A percentile compares a stretch with the other conserved stretches of the same genome.
These are phyloP conservation scores for Colletotrichum echinochloae DNA, from an alignment of 2,329 filamentous ascomycete species.

Conservation along the genomic window DNA sequence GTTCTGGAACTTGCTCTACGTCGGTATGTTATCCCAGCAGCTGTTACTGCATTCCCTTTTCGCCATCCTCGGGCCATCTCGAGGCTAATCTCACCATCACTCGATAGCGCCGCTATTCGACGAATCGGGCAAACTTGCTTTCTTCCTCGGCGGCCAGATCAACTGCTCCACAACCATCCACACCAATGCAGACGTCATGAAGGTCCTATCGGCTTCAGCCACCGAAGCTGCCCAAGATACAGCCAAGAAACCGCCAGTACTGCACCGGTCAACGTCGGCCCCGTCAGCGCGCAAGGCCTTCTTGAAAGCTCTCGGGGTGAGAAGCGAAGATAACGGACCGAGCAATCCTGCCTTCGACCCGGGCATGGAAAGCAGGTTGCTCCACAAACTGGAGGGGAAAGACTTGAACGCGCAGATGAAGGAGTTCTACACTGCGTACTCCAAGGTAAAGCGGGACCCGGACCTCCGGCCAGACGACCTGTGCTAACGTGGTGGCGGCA, in stretches of 20 bases:
- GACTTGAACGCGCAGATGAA: constrained; percentile 45
- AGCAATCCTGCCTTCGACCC: constrained; percentile 15
- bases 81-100: neutral
- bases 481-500: neutral
- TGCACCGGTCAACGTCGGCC: constrained; percentile 8
- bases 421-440: constrained; percentile 47
- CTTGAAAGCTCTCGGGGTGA: constrained; percentile 26
- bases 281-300: constrained; percentile 32
- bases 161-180: constrained; percentile 65
- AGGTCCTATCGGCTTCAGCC: constrained; percentile 49
- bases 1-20: constrained; percentile 69
- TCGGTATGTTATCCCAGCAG: constrained; percentile 51
- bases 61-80: no score
- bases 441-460: constrained; percentile 42
- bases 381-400: constrained; percentile 45
- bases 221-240: neutral
- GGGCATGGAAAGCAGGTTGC: constrained; percentile 45
- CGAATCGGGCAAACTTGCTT: constrained; percentile 56
- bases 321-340: neutral
- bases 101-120: constrained; percentile 56
- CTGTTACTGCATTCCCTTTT: no score
- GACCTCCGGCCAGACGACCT: no score
- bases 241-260: neutral
- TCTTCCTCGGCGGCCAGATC: constrained; percentile 65
- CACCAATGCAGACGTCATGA: constrained; percentile 60